A percentile compares a stretch with the other conserved stretches of the same genome.
phyloP scores from a whole-genome alignment of 179 eudicot genomes.

The Heliamphora pulchella region DNA sequence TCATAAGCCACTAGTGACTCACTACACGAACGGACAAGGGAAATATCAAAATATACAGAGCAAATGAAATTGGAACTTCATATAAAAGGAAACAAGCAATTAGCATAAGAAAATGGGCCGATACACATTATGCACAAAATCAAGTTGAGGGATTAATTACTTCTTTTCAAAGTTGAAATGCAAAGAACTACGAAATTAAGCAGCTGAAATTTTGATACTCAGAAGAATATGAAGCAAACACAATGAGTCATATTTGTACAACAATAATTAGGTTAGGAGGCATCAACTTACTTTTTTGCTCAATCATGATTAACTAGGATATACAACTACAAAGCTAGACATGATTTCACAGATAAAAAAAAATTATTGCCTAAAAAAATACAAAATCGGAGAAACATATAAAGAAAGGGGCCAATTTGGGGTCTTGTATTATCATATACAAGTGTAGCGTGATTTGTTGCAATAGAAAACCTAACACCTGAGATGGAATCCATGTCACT shows the following conservation, averaged over 20 bases:
- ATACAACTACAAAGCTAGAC: not conserved
- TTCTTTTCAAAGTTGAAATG: not conserved
- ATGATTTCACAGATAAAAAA: not conserved
- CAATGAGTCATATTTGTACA: not conserved
- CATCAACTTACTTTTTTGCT: not conserved
- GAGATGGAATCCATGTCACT: conserved; percentile 87
- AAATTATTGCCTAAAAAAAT: not conserved
- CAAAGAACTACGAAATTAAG: not conserved
- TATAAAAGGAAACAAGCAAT: not conserved
- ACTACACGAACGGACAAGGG: not conserved
- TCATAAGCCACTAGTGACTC: not conserved
- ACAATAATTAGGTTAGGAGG: not conserved
- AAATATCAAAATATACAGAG: not conserved
- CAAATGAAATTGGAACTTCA: not conserved
- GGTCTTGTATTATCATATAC: not conserved
- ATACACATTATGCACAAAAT: not conserved
- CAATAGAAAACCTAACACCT: conserved; percentile 32
- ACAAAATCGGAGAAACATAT: not conserved
- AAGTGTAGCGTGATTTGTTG: not conserved
- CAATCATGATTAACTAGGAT: not conserved
- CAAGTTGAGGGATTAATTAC: not conserved
- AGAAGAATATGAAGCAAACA: not conserved
- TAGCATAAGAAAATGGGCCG: not conserved
- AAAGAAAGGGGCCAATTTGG: not conserved
- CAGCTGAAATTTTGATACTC: not conserved